These are phyloP conservation scores for Neonectria punicea DNA, from an alignment of 2,329 filamentous ascomycete species.

Conservation along the genomic window DNA sequence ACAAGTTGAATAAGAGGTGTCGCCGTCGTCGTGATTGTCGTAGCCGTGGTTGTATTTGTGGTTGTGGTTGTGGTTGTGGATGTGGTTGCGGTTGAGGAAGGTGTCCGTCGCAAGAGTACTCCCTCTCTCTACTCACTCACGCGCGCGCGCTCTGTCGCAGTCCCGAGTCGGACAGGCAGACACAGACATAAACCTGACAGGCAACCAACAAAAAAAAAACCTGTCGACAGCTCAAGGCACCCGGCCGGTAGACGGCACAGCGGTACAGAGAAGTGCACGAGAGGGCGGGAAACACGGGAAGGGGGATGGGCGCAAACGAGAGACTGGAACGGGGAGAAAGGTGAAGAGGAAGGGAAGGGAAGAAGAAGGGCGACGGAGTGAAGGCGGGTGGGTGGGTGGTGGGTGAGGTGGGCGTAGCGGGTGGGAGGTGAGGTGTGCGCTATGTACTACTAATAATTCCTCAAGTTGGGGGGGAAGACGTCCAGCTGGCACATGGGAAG, in stretches of 20 bases:
- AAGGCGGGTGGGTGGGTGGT: slow-evolving; percentile 34
- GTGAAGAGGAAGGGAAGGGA: slow-evolving; percentile 43
- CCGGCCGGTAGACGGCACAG: slow-evolving; percentile 35
- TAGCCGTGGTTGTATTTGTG: slow-evolving; percentile 3
- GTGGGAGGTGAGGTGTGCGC: slow-evolving; percentile 40
- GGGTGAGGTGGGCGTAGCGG: slow-evolving; percentile 40
- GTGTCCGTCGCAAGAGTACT: slow-evolving; percentile 33
- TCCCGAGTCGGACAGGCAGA: slow-evolving; percentile 22
- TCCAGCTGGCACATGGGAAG: background rate
- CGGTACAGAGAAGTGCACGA: slow-evolving; percentile 30
- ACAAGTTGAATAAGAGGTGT: slow-evolving; percentile 25
- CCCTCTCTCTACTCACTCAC: slow-evolving; percentile 13
- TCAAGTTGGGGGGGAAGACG: slow-evolving; percentile 2
- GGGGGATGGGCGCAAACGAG: slow-evolving; percentile 45
- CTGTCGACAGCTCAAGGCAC: slow-evolving; percentile 29
- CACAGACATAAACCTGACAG: background rate
- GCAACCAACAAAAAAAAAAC: slow-evolving; percentile 4
- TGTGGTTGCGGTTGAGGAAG: background rate
- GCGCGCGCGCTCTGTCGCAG: slow-evolving; percentile 33
- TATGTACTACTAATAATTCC: slow-evolving; percentile 31
- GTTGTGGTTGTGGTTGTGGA: background rate
- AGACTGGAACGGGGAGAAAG: slow-evolving; percentile 48
- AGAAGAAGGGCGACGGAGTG: slow-evolving; percentile 36
- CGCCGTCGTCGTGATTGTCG: slow-evolving; percentile 2
- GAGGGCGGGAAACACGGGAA: slow-evolving; percentile 30